Conservation (phyloP, 176 grass and related monocot genomes). For the Tuctoria greenei region DNA sequence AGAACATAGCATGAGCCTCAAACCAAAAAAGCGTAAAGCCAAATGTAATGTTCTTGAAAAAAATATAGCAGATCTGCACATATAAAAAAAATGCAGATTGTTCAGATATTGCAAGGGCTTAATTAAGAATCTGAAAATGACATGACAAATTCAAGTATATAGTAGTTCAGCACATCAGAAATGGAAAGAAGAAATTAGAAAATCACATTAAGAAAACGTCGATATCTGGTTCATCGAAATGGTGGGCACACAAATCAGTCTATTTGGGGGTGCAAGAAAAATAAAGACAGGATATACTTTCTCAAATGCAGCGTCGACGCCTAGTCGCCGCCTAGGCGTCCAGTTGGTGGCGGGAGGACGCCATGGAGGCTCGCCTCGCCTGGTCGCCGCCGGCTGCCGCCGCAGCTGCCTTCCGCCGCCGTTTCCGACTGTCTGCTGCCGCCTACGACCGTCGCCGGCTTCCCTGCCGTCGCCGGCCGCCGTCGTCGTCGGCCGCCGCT, state of each 20-base stretch:
- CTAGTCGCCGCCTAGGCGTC: too few species aligned
- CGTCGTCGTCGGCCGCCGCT: too few species aligned
- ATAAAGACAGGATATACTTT: conserved; percentile 13
- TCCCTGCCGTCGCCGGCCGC: too few species aligned
- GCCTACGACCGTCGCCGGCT: too few species aligned
- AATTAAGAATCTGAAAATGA: conserved; percentile 10
- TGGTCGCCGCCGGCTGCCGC: too few species aligned
- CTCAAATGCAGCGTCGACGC: too few species aligned
- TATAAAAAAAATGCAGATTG: conserved; percentile 26
- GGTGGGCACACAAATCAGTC: neutral
- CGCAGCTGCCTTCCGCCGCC: too few species aligned
- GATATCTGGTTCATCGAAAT: neutral
- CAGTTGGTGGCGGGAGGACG: too few species aligned
- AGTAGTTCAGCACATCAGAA: neutral
- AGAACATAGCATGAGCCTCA: conserved; percentile 90
- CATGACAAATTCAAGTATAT: neutral
- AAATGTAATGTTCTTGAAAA: conserved; percentile 93
- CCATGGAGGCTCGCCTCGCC: too few species aligned
- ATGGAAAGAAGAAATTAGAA: neutral
- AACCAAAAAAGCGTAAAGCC: conserved; percentile 87
- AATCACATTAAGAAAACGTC: neutral
- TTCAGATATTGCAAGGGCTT: conserved; percentile 37
- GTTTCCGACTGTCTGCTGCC: too few species aligned
- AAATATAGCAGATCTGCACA: conserved; percentile 94
- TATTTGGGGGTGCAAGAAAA: neutral